Conservation (phyloP, 2,329 filamentous ascomycete genomes). For the Parastagonospora avenae region DNA sequence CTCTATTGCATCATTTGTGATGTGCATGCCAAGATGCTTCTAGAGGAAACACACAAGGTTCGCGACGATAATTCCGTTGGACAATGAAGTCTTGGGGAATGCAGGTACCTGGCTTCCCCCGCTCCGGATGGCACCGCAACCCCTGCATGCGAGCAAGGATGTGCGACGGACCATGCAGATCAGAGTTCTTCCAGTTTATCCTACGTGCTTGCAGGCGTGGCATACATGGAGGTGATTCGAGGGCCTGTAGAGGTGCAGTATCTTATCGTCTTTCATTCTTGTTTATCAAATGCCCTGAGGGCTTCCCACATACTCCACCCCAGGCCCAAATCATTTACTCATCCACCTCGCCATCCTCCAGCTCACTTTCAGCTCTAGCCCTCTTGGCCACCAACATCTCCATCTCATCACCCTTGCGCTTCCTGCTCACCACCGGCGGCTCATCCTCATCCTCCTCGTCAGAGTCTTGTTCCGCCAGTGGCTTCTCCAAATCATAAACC, state of each 20-base stretch:
- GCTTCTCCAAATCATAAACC: not conserved
- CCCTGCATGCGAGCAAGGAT: not conserved
- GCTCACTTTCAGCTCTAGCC: not conserved
- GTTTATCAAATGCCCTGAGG: not conserved
- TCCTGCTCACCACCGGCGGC: not conserved
- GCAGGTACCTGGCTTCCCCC: slow-evolving; percentile 7
- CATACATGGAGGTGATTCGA: not conserved
- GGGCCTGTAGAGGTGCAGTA: too few relatives aligned
- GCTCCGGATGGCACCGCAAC: slow-evolving; percentile 3
- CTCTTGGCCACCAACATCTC: not conserved
- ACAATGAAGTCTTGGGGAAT: not conserved
- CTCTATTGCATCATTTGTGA: not conserved
- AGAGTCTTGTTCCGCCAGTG: not conserved
- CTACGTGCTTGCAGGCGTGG: not conserved
- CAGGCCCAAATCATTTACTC: not conserved
- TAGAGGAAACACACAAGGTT: not conserved
- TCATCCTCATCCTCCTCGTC: not conserved
- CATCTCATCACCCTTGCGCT: not conserved
- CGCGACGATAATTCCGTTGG: not conserved
- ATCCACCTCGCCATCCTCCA: slow-evolving; percentile 1
- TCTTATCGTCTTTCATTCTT: not conserved
- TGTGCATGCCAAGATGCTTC: not conserved
- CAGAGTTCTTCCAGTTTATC: too few relatives aligned
- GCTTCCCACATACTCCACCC: too few relatives aligned
- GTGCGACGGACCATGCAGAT: not conserved